These are phyloP conservation scores for Podaxis carcinomalis DNA, from an alignment of 768 basidiomycete genomes.

Conservation along the genomic window DNA sequence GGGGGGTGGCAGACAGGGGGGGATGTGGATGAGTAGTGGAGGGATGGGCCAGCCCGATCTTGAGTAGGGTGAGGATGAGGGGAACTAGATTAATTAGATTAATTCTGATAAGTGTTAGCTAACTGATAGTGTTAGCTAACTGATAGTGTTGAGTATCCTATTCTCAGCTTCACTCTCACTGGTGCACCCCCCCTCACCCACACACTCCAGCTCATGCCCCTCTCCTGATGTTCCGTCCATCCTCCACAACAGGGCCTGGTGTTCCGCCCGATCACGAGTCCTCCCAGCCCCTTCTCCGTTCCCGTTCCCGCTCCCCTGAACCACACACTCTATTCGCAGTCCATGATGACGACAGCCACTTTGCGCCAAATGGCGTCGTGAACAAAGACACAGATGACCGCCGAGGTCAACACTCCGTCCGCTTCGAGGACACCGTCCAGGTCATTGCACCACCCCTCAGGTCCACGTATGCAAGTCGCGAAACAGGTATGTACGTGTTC, in stretches of 20 bases:
- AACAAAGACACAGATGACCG: not conserved
- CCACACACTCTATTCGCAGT: conserved; percentile 47
- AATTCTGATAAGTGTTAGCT: too few relatives aligned
- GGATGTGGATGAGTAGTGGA: too few relatives aligned
- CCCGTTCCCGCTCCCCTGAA: conserved; percentile 36
- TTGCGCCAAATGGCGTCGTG: conserved; percentile 23
- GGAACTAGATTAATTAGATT: not conserved
- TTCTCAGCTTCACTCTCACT: too few relatives aligned
- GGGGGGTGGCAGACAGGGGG: too few relatives aligned
- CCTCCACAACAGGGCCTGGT: conserved; percentile 25
- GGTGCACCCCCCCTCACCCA: not conserved
- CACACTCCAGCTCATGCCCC: conserved; percentile 6
- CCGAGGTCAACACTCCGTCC: conserved; percentile 37
- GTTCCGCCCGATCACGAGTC: conserved; percentile 33
- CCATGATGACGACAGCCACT: conserved; percentile 47
- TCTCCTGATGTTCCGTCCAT: conserved; percentile 23
- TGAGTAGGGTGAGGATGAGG: not conserved
- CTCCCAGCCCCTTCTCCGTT: conserved; percentile 55
- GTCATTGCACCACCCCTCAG: conserved; percentile 64
- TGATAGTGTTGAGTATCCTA: not conserved
- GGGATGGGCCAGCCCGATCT: too few relatives aligned
- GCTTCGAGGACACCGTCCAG: conserved; percentile 67
- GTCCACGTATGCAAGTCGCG: conserved; percentile 74
- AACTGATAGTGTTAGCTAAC: not conserved
- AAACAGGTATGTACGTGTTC: conserved; percentile 62